Evolutionary conservation across 768 basidiomycete genomes (phyloP), one percentile per base, ranked within the genome.

Genomic region (Psilocybe cyanescens): DNA sequence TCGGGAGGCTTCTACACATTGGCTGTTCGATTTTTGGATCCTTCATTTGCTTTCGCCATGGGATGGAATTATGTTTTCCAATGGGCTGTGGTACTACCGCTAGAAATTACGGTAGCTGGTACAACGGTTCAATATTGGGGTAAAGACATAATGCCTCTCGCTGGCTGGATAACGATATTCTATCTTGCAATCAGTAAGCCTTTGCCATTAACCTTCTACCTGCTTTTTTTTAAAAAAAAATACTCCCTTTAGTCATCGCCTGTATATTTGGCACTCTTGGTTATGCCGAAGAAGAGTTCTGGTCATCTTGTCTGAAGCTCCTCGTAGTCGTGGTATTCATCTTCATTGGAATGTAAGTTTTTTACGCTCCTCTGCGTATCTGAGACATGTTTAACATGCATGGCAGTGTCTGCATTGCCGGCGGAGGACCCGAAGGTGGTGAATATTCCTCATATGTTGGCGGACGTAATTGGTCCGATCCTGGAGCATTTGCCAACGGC

Each of bases 1-100:
- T 82, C 81, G 58, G 81, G 81, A 55, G 81, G 79, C 56, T 82
- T 82, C 70, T 82, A 82, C 63, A 80, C 80, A 33, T 71, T 81
- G 47, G 78, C 81, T 47, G 69, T 72, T 67, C 79, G 79, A 33
- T 81, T 82, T 68, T 70, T 81, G 60, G 81, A 82, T 57, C 81
- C 81, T 50, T 75, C 79, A 12, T 82, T 80, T 62, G 79, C 79
- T 41, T 81, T 81, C 57, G 77, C 79, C 47, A 82, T 82, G 81
- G 81, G 81, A 2, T 82, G 81, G 81, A 82, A 82, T 55, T 82
- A 82, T 61, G 73, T 76, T 39, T 72, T 82, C 45, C 79, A 80
- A 75, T 82, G 81, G 81, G 79, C 76, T 8, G 65, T 79, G 24
- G 77, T 77, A 2, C 70, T 82, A 39, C 81, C 79, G 0, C 67